A percentile compares a stretch with the other conserved stretches of the same genome.
Conservation (phyloP, 2,329 filamentous ascomycete species). For the Parastagonospora nodorum region DNA sequence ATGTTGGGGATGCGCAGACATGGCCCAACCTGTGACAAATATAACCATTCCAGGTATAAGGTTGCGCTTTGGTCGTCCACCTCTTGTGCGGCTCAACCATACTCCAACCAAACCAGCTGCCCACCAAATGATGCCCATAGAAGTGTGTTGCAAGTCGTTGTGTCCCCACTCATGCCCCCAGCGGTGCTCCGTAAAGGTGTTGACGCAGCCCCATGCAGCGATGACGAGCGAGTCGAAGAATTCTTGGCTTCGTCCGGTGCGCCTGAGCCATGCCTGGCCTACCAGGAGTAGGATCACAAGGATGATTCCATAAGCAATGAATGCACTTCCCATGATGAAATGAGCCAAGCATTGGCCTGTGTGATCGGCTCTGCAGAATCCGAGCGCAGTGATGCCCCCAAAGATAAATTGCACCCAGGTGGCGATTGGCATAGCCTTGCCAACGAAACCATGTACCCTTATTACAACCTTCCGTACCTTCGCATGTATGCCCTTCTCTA, state of each 20-base stretch:
- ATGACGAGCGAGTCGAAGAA: conserved; percentile 95
- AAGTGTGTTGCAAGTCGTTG: conserved; percentile 96
- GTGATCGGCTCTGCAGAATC: conserved; percentile 92
- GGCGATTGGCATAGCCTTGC: conserved; percentile 84
- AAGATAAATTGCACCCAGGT: conserved; percentile 96
- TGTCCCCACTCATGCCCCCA: conserved; percentile 89
- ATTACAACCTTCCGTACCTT: conserved; percentile 75
- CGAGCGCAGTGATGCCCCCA: conserved; percentile 87
- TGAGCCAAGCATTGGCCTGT: conserved; percentile 91
- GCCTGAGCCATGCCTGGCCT: conserved; percentile 83
- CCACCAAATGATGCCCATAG: conserved; percentile 99
- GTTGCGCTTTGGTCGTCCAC: conserved; percentile 88
- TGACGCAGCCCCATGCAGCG: conserved; percentile 93
- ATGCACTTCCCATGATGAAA: conserved; percentile 98
- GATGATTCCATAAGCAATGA: conserved; percentile 90
- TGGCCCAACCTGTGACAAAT: conserved; percentile 89
- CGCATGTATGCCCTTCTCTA: conserved; percentile 82
- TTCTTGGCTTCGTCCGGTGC: conserved; percentile 86
- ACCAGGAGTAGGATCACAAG: conserved; percentile 85
- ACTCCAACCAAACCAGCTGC: conserved; percentile 87
- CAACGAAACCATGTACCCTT: conserved; percentile 76
- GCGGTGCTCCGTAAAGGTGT: conserved; percentile 96
- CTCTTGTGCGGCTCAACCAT: conserved; percentile 84
- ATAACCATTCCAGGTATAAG: conserved; percentile 92
- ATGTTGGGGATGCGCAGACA: conserved; percentile 88